Percentiles rank a stretch among this genome's conserved stretches.
These are phyloP conservation scores for Ramichloridium luteum DNA, from an alignment of 2,329 filamentous ascomycete genomes.

Conservation along the genomic window DNA sequence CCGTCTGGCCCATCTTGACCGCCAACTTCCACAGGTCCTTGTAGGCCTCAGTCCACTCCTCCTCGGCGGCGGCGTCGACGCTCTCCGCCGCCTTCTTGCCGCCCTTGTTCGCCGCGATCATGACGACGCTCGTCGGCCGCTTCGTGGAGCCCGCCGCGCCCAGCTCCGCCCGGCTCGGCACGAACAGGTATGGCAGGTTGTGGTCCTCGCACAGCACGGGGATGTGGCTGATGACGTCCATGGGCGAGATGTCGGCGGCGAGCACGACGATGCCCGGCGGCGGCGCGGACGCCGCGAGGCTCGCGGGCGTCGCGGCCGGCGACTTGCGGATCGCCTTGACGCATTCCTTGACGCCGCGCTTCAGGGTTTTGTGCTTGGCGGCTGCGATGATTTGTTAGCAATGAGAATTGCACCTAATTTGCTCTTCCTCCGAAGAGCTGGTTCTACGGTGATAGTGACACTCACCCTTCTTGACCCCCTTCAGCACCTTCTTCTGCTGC, in stretches of 20 bases:
- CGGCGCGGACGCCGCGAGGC: constrained; percentile 34
- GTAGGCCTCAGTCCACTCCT: constrained; percentile 45
- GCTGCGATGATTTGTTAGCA: constrained; percentile 42
- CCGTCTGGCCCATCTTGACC: constrained; percentile 44
- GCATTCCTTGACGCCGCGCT: constrained; percentile 97
- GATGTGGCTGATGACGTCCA: constrained; percentile 97
- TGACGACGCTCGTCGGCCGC: constrained; percentile 90
- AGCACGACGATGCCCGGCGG: constrained; percentile 73
- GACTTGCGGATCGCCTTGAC: constrained; percentile 97
- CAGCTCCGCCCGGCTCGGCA: constrained; percentile 82
- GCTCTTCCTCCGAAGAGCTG: background rate
- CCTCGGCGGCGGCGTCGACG: constrained; percentile 36
- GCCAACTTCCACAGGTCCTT: constrained; percentile 50
- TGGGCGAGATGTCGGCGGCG: constrained; percentile 92
- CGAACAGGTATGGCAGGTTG: constrained; percentile 92
- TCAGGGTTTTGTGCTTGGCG: constrained; percentile 87
- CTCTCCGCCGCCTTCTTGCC: constrained; percentile 35
- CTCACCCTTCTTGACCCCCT: constrained; percentile 50
- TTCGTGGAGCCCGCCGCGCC: constrained; percentile 90
- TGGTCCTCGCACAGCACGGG: constrained; percentile 97
- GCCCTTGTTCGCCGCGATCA: constrained; percentile 49
- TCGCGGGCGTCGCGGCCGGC: constrained; percentile 53
- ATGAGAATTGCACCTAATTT: too few relatives aligned
- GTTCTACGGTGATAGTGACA: constrained; percentile 5
- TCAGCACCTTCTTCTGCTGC: constrained; percentile 53